phyloP scores from a whole-genome alignment of 1,284 basidiomycete species.

The Leccinum pseudoinsigne region DNA sequence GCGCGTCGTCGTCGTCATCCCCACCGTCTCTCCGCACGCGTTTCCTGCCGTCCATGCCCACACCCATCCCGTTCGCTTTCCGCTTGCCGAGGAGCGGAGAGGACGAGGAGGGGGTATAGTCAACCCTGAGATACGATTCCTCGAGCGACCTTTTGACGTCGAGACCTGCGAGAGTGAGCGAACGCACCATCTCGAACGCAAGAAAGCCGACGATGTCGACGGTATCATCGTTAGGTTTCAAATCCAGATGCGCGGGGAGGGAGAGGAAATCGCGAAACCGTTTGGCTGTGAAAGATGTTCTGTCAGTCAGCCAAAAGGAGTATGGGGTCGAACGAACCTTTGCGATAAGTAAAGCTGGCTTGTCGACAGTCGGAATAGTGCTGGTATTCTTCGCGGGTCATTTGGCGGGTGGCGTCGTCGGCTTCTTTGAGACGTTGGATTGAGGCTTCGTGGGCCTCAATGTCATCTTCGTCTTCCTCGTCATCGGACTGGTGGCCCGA shows the following conservation, averaged over 20 bases:
- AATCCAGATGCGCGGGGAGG: conserved; percentile 85
- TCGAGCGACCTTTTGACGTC: conserved; percentile 80
- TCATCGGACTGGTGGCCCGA: conserved; percentile 82
- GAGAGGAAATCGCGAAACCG: conserved; percentile 96
- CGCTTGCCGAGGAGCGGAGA: conserved; percentile 70
- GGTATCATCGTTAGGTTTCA: conserved; percentile 93
- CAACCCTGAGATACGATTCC: conserved; percentile 37
- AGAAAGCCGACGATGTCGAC: conserved; percentile 94
- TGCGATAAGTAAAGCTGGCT: conserved; percentile 96
- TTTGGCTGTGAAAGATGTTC: conserved; percentile 57
- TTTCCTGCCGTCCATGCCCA: conserved; percentile 52
- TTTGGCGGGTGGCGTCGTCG: conserved; percentile 92
- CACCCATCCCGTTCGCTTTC: conserved; percentile 44
- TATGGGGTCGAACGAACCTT: conserved; percentile 51
- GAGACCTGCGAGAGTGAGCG: conserved; percentile 74
- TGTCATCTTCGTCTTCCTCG: conserved; percentile 94
- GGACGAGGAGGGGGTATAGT: conserved; percentile 44
- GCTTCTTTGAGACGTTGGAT: conserved; percentile 91
- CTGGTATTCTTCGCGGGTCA: conserved; percentile 97
- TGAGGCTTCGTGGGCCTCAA: conserved; percentile 94
- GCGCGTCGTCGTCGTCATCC: conserved; percentile 59
- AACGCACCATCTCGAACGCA: too few relatives aligned
- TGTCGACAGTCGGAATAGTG: conserved; percentile 98
- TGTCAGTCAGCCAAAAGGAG: background rate
- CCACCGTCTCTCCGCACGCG: conserved; percentile 46